Conservation (phyloP, 192 early-diverging fungal species). For the Podila horticola region DNA sequence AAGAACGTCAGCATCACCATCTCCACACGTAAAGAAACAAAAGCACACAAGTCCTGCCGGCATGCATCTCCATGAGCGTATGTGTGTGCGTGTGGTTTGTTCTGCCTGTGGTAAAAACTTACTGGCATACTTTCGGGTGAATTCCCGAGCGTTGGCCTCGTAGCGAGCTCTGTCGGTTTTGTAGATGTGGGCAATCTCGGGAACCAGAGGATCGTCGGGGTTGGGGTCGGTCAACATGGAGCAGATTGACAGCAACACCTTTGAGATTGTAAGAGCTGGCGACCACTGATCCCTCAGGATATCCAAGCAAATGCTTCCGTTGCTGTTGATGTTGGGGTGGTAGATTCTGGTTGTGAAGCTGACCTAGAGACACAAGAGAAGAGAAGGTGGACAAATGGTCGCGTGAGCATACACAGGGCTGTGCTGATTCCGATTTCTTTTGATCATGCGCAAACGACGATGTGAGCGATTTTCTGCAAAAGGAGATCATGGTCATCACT, state of each 20-base stretch:
- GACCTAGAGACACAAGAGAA: slow-evolving; percentile 60
- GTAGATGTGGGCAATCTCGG: slow-evolving; percentile 98
- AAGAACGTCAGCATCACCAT: neutral
- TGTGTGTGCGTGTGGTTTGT: neutral
- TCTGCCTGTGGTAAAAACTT: slow-evolving; percentile 10
- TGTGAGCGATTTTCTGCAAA: neutral
- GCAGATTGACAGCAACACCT: slow-evolving; percentile 98
- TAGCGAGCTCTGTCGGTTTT: slow-evolving; percentile 93
- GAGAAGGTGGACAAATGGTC: neutral
- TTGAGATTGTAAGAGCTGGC: slow-evolving; percentile 97
- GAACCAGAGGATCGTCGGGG: slow-evolving; percentile 96
- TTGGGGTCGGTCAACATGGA: slow-evolving; percentile 99
- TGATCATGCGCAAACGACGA: too few species aligned
- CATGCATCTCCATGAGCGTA: neutral
- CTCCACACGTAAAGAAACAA: neutral
- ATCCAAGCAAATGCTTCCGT: slow-evolving; percentile 98
- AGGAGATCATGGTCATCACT: too few species aligned
- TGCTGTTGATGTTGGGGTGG: slow-evolving; percentile 99
- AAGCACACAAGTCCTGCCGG: too few species aligned
- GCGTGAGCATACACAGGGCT: slow-evolving; percentile 12
- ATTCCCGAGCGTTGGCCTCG: slow-evolving; percentile 91
- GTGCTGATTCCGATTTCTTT: neutral
- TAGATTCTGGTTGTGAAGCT: slow-evolving; percentile 97
- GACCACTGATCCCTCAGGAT: slow-evolving; percentile 99
- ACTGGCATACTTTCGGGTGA: slow-evolving; percentile 92